These are phyloP conservation scores for Huntiella savannae DNA, from an alignment of 2,329 filamentous ascomycete genomes.

Conservation along the genomic window DNA sequence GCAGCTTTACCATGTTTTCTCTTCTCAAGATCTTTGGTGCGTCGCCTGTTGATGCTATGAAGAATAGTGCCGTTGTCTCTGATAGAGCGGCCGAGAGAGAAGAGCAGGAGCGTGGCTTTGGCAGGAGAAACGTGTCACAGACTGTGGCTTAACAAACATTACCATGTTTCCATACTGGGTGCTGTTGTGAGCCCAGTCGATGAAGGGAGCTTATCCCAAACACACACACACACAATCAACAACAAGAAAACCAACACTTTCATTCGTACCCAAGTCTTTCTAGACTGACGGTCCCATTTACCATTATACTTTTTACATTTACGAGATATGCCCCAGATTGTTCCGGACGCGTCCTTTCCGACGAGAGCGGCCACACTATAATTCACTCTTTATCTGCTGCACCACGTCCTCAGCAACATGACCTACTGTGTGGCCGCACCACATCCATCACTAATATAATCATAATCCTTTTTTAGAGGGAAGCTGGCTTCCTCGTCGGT, in stretches of 20 bases:
- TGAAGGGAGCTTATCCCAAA: no score
- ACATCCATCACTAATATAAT: background rate
- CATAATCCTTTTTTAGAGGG: slow-evolving; percentile 4
- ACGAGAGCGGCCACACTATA: no score
- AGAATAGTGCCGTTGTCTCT: slow-evolving; percentile 28
- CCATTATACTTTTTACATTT: slow-evolving; percentile 1
- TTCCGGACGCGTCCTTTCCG: no score
- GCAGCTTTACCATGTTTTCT: slow-evolving; percentile 48
- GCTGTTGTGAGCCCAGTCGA: no score
- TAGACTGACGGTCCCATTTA: background rate
- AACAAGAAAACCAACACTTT: slow-evolving; percentile 12
- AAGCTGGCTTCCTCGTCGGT: slow-evolving; percentile 19
- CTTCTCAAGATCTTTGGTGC: slow-evolving; percentile 42
- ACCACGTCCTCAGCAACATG: no score
- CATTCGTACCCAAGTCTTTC: slow-evolving; percentile 1
- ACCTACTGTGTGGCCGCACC: no score
- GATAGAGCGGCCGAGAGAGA: slow-evolving; percentile 44
- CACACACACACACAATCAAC: slow-evolving; percentile 4
- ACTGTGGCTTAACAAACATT: no score
- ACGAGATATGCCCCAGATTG: slow-evolving; percentile 6
- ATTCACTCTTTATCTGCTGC: no score
- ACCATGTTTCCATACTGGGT: no score
- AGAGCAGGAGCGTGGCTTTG: slow-evolving; percentile 37
- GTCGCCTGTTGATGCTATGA: slow-evolving; percentile 21
- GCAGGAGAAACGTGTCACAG: slow-evolving; percentile 15